A percentile compares a stretch with the other conserved stretches of the same genome.
These are phyloP conservation scores for Sugiyamaella boreocaroliniensis DNA, from an alignment of 805 yeast species.

Conservation along the genomic window DNA sequence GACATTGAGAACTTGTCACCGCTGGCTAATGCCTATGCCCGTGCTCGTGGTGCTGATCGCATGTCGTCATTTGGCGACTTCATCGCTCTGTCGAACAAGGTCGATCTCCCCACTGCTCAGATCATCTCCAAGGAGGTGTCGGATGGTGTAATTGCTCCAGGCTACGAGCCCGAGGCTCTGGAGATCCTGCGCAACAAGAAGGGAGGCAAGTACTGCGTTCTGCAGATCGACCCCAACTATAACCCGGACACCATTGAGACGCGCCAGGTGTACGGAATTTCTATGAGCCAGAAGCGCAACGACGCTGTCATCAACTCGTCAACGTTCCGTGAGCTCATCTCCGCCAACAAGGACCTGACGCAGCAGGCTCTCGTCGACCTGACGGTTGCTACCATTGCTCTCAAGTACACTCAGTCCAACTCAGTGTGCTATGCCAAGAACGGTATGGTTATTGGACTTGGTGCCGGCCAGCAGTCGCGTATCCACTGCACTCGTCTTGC, in stretches of 20 bases:
- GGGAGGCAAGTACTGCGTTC: slow-evolving; percentile 93
- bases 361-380: slow-evolving; percentile 91
- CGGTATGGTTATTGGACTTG: slow-evolving; percentile 98
- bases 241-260: slow-evolving; percentile 76
- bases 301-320: slow-evolving; percentile 91
- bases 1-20: slow-evolving; percentile 95
- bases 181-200: slow-evolving; percentile 85
- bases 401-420: slow-evolving; percentile 97
- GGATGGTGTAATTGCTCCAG: slow-evolving; percentile 99
- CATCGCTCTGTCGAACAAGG: slow-evolving; percentile 94
- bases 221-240: slow-evolving; percentile 93
- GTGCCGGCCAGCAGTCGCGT: slow-evolving; percentile 99
- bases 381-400: slow-evolving; percentile 94
- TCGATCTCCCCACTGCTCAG: slow-evolving; percentile 92
- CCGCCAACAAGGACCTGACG: slow-evolving; percentile 76
- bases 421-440: slow-evolving; percentile 97
- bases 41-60: slow-evolving; percentile 99
- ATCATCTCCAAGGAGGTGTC: slow-evolving; percentile 96
- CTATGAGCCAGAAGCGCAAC: slow-evolving; percentile 93
- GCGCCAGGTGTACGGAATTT: slow-evolving; percentile 93
- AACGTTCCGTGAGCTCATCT: slow-evolving; percentile 86
- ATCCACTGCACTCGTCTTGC: slow-evolving; percentile 99
- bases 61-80: slow-evolving; percentile 99
- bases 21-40: slow-evolving; percentile 94
- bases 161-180: slow-evolving; percentile 86